Conservation (phyloP, 176 grass and related monocot species). For the Bonia amplexicaulis region DNA sequence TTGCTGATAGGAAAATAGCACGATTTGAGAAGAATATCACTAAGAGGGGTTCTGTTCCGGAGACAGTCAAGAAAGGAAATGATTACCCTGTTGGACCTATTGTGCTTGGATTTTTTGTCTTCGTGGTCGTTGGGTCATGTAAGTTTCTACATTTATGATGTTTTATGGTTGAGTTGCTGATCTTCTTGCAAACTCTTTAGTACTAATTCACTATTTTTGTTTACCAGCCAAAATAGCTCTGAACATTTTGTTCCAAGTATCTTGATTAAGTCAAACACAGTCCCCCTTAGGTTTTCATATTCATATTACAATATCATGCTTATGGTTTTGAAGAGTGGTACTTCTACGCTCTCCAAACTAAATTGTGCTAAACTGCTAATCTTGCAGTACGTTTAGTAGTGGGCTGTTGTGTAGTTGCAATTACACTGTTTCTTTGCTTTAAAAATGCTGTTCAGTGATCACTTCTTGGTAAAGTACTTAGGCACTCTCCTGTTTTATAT, state of each 20-base stretch:
- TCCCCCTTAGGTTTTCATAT: neutral
- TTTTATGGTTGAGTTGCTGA: neutral
- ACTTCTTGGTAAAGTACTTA: too few species aligned
- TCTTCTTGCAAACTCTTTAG: neutral
- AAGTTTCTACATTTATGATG: slow-evolving; percentile 34
- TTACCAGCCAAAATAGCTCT: neutral
- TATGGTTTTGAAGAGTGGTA: neutral
- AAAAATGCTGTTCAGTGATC: neutral
- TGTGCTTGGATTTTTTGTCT: slow-evolving; percentile 74
- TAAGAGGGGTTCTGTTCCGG: slow-evolving; percentile 76
- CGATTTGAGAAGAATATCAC: slow-evolving; percentile 82
- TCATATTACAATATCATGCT: neutral
- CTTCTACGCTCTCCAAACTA: neutral
- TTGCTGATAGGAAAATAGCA: slow-evolving; percentile 63
- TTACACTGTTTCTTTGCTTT: neutral
- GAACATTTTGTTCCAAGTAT: neutral
- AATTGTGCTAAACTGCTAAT: neutral
- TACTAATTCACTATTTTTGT: neutral
- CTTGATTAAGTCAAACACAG: neutral
- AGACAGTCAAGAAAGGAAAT: slow-evolving; percentile 71
- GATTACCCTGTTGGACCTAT: slow-evolving; percentile 74
- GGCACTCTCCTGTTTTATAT: too few species aligned
- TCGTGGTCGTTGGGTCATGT: slow-evolving; percentile 83
- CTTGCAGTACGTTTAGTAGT: neutral
- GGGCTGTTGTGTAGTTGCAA: neutral